Evolutionary conservation across 495 filamentous ascomycete genomes (phyloP).

Genomic region (Cercophora newfieldiana): DNA sequence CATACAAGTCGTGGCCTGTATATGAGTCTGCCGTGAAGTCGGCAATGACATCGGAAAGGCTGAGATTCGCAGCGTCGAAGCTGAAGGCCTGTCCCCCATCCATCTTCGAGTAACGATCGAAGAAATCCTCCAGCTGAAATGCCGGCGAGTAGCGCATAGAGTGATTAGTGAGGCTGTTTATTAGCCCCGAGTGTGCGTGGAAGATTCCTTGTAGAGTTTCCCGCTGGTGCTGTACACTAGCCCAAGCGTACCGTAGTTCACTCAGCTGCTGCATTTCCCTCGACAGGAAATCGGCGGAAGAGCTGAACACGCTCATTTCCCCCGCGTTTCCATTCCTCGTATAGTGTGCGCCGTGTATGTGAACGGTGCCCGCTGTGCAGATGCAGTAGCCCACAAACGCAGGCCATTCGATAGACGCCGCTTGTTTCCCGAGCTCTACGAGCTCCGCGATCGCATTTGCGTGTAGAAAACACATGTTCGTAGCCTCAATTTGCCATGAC

Average conservation of each 20-base stretch:
- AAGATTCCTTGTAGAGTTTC: conserved; percentile 75
- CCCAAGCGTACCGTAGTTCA: conserved; percentile 72
- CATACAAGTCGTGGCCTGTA: conserved; percentile 43
- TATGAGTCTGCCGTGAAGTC: conserved; percentile 52
- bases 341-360: conserved; percentile 83
- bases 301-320: conserved; percentile 49
- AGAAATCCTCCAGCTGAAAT: conserved; percentile 84
- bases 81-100: conserved; percentile 44
- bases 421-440: conserved; percentile 69
- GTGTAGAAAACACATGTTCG: conserved; percentile 82
- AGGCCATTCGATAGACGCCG: conserved; percentile 73
- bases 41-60: conserved; percentile 54
- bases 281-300: conserved; percentile 68
- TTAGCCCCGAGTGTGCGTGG: conserved; percentile 68
- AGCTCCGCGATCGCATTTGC: conserved; percentile 84
- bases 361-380: conserved; percentile 78
- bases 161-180: conserved; percentile 63
- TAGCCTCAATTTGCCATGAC: conserved; percentile 87
- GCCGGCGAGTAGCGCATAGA: conserved; percentile 67
- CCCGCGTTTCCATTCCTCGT: conserved; percentile 61
- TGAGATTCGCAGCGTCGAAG: conserved; percentile 53
- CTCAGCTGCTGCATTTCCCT: conserved; percentile 76
- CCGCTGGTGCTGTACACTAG: conserved; percentile 74
- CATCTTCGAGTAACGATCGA: conserved; percentile 68
- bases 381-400: conserved; percentile 81